Evolutionary conservation across 805 yeast genomes (phyloP).

Genomic region (Pichia thaimueangensis): DNA sequence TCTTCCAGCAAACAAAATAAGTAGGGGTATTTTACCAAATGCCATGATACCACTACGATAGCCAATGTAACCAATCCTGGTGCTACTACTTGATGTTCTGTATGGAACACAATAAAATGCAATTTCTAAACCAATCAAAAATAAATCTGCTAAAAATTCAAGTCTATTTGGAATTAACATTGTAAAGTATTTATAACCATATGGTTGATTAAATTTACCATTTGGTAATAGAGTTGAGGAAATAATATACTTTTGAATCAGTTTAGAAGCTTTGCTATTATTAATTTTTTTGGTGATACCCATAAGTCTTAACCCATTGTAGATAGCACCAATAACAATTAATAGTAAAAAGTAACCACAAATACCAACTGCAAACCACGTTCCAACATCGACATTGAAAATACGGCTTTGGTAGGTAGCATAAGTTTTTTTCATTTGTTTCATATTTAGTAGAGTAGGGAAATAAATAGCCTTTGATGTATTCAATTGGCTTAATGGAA

Average conservation of each 20-base stretch:
- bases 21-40: constrained; percentile 34
- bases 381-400: not conserved
- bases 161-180: constrained; percentile 10
- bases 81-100: constrained; percentile 18
- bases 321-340: constrained; percentile 30
- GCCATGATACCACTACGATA: constrained; percentile 30
- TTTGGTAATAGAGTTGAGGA: constrained; percentile 34
- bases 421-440: constrained; percentile 11
- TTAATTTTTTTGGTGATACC: constrained; percentile 26
- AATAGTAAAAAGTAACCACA: constrained; percentile 35
- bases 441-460: not conserved
- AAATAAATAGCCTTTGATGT: not conserved
- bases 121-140: constrained; percentile 8
- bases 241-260: constrained; percentile 29
- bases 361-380: constrained; percentile 30
- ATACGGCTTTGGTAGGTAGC: too few relatives aligned
- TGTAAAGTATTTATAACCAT: constrained; percentile 15
- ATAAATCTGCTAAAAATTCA: constrained; percentile 9
- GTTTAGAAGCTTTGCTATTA: constrained; percentile 4
- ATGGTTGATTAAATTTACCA: constrained; percentile 17
- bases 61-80: constrained; percentile 24
- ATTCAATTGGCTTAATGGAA: not conserved
- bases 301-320: constrained; percentile 28
- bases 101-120: constrained; percentile 11
- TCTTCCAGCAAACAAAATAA: constrained; percentile 42